phyloP scores from a whole-genome alignment of 768 basidiomycete genomes.

The Phaffia australis region DNA sequence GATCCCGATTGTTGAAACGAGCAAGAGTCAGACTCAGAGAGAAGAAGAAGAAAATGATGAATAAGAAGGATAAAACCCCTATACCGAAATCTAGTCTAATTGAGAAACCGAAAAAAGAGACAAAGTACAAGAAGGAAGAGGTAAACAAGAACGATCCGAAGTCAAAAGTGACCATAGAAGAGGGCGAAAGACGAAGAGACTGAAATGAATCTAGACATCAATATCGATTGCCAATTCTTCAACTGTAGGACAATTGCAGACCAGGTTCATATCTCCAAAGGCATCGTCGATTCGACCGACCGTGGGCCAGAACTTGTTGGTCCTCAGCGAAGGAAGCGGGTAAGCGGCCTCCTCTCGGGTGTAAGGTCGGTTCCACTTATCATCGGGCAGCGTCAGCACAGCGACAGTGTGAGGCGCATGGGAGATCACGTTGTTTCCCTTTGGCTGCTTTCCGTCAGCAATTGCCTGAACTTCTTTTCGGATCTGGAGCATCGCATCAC shows the following conservation, averaged over 20 bases:
- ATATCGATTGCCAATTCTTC: constrained; percentile 30
- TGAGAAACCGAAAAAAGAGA: neutral
- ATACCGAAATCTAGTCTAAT: too few species aligned
- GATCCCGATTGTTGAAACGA: neutral
- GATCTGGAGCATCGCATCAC: constrained; percentile 96
- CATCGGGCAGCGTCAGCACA: constrained; percentile 57
- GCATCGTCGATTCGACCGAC: constrained; percentile 75
- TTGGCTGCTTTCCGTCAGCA: constrained; percentile 72
- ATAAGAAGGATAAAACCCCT: neutral
- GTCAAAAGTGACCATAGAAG: too few species aligned
- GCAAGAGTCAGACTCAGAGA: neutral
- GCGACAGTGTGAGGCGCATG: constrained; percentile 88
- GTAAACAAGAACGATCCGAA: neutral
- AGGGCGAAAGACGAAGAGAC: too few species aligned
- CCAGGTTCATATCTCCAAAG: constrained; percentile 80
- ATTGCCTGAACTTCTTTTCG: constrained; percentile 83
- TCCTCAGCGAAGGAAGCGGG: constrained; percentile 66
- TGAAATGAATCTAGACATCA: neutral
- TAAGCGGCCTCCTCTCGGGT: constrained; percentile 82
- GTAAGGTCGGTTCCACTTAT: constrained; percentile 85
- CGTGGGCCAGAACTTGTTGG: constrained; percentile 95
- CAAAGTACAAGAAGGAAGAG: neutral
- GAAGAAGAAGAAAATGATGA: neutral
- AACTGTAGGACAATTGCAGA: constrained; percentile 41
- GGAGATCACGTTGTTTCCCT: constrained; percentile 79